Base-by-base conservation (phyloP, 345 rosid genomes). In the Citrus medica region DNA sequence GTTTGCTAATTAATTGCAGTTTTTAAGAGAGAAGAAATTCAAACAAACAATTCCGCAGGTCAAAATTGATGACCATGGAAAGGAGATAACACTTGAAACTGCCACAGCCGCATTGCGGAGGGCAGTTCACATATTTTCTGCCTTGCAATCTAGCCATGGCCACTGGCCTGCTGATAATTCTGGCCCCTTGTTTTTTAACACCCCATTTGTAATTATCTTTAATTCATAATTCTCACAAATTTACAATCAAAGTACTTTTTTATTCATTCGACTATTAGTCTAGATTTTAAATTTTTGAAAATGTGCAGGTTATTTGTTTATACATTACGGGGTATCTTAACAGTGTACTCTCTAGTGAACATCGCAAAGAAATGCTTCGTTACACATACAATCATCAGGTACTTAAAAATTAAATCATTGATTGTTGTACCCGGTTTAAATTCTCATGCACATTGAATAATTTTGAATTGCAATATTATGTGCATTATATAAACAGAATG, bases 361-460 rank as follows among this genome's bases (percentile, higher is more conserved):
- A 89, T 69, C 78, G 69, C 3, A 84, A 75, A 68, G 92, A 89
- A 78, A 84, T 84, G 53, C 85, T 87, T 38, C 84, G 90, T 37
- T 89, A 85, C 62, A 80, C 82, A 17, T 85, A 77, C 75, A 76
- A 79, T 68, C 91, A 86, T 75, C 91, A 88, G 87, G 88, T 82
- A 63, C 9, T 14, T 24, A 22, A 12, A 10, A 67, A 55, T 7
- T 22, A 3, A 24, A 55, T 51, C 55, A 0, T 8, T 7, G 7
- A n/a, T 17, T 61, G 0, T 8, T 17, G 3, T 8, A 60, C 14
- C 7, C 0, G 25, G 25, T 60, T 61, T 61, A 61, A 12, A 25
- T 24, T 0, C 30, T n/a, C 16, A 25, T 25, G 19, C 25, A 24
- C 1, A 3, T 6, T 9, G 65, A 25, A 24, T 9, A 0, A 24